Evolutionary conservation across 177 flowering plant species (phyloP).

Genomic region (Vitis hybrid): DNA sequence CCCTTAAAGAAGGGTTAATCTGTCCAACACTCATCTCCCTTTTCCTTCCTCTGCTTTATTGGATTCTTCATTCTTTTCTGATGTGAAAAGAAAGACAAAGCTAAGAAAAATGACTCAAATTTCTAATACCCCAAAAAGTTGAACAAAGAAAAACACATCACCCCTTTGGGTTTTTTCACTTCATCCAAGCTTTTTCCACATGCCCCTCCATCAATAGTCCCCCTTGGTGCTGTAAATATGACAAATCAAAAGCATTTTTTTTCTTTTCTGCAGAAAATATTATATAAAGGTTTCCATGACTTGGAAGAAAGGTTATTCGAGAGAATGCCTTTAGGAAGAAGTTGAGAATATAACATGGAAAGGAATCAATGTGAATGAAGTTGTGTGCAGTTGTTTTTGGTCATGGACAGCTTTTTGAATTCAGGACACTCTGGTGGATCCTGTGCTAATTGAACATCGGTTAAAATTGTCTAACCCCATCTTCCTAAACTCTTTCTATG

Average conservation of each 20-base stretch:
- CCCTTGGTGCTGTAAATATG: neutral
- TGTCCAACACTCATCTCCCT: conserved; percentile 22
- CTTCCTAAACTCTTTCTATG: no score
- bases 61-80: conserved; percentile 31
- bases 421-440: no score
- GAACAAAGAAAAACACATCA: conserved; percentile 9
- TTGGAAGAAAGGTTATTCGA: conserved; percentile 7
- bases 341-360: conserved; percentile 11
- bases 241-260: no score
- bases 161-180: neutral
- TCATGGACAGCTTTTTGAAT: neutral
- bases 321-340: conserved; percentile 29
- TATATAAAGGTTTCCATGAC: conserved; percentile 3
- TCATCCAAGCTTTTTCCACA: neutral
- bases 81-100: conserved; percentile 19
- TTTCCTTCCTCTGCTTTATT: conserved; percentile 28
- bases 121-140: conserved; percentile 16
- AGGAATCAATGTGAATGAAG: conserved; percentile 1
- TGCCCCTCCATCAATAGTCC: neutral
- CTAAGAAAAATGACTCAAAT: neutral
- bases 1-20: conserved; percentile 27
- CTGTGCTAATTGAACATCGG: no score
- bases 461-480: no score
- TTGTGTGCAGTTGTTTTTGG: neutral
- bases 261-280: no score